A percentile compares a stretch with the other conserved stretches of the same genome.
These are phyloP conservation scores for Huntiella moniliformis DNA, from an alignment of 2,329 filamentous ascomycete species.

Conservation along the genomic window DNA sequence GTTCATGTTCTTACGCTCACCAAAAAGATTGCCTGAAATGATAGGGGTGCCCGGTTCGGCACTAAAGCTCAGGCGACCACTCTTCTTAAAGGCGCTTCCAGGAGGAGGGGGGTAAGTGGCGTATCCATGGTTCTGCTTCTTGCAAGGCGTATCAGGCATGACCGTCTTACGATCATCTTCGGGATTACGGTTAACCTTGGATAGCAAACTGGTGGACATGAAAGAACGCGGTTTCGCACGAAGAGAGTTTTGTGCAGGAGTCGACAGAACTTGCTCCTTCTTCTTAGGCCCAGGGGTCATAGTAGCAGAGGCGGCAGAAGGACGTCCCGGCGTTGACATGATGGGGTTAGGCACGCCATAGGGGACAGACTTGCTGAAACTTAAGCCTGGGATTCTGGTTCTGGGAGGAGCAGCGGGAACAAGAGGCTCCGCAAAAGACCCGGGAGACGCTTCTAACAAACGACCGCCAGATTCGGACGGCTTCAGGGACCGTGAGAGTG, in stretches of 20 bases:
- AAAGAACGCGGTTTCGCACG: conserved; percentile 27
- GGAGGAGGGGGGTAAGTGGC: conserved; percentile 42
- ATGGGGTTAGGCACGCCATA: conserved; percentile 6
- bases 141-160: conserved; percentile 92
- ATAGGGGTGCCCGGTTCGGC: conserved; percentile 66
- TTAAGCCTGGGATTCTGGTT: conserved; percentile 19
- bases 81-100: conserved; percentile 43
- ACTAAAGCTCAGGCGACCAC: conserved; percentile 52
- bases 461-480: conserved; percentile 74
- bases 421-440: conserved; percentile 10
- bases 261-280: conserved; percentile 1
- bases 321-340: conserved; percentile 5
- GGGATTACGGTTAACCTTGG: conserved; percentile 75
- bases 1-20: conserved; percentile 19
- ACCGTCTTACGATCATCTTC: conserved; percentile 49
- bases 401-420: conserved; percentile 15
- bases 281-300: conserved; percentile 17
- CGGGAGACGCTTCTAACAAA: conserved; percentile 48
- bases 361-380: conserved; percentile 10
- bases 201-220: conserved; percentile 84
- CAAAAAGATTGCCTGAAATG: conserved; percentile 34
- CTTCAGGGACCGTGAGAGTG: conserved; percentile 68
- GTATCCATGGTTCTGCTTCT: conserved; percentile 54
- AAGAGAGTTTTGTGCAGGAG: conserved; percentile 9
- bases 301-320: conserved; percentile 16